phyloP scores from a whole-genome alignment of 1,284 basidiomycete genomes.

The Ceratobasidium sp. region DNA sequence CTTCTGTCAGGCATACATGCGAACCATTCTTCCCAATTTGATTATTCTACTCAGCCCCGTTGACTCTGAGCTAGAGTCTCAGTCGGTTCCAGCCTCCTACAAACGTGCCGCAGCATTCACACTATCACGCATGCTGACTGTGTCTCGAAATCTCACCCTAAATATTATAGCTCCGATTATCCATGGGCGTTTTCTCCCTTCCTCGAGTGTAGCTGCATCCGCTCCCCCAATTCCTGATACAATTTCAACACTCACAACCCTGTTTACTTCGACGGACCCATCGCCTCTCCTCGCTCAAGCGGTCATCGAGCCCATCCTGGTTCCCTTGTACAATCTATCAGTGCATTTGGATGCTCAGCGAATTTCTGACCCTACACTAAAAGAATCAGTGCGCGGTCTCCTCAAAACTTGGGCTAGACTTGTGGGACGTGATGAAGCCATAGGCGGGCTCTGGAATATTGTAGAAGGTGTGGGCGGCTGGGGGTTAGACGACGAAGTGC shows the following conservation, averaged over 20 bases:
- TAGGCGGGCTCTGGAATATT: conserved; percentile 67
- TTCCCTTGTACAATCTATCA: conserved; percentile 70
- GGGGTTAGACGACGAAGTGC: conserved; percentile 43
- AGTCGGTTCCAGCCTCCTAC: conserved; percentile 51
- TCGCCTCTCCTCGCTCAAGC: conserved; percentile 69
- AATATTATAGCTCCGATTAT: conserved; percentile 55
- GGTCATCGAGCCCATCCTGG: conserved; percentile 71
- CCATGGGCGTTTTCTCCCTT: conserved; percentile 50
- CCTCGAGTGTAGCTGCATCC: conserved; percentile 43
- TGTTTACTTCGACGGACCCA: conserved; percentile 79
- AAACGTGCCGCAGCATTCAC: conserved; percentile 71
- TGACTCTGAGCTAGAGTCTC: conserved; percentile 44
- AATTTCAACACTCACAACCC: conserved; percentile 54
- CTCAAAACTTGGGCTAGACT: conserved; percentile 78
- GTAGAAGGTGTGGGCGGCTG: conserved; percentile 59
- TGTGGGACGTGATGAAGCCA: conserved; percentile 60
- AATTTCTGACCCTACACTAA: conserved; percentile 67
- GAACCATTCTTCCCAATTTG: conserved; percentile 61
- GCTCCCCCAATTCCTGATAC: conserved; percentile 46
- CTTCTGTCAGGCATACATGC: conserved; percentile 64
- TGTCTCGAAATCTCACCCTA: conserved; percentile 49
- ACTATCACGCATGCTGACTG: conserved; percentile 66
- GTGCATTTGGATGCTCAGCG: conserved; percentile 60
- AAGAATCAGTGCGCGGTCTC: conserved; percentile 64
- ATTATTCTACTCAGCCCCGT: conserved; percentile 45